Evolutionary conservation across 1,284 basidiomycete species (phyloP).

Genomic region (Rhodofomes roseus): DNA sequence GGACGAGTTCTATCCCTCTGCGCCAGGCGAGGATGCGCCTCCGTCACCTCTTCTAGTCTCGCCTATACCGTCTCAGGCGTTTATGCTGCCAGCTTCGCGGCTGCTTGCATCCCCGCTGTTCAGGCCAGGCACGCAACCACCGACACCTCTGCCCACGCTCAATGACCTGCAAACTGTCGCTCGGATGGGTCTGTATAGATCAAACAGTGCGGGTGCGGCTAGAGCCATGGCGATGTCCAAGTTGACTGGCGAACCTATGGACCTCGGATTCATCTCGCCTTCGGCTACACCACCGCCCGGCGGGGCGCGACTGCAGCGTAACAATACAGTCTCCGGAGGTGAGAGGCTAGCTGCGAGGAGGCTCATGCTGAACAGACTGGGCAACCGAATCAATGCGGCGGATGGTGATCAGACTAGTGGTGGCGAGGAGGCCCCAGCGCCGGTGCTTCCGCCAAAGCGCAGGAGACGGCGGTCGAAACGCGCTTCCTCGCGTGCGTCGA

Average conservation of each 20-base stretch:
- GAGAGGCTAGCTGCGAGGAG: conserved; percentile 68
- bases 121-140: conserved; percentile 60
- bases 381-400: conserved; percentile 58
- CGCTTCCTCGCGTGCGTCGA: conserved; percentile 46
- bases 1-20: conserved; percentile 48
- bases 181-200: conserved; percentile 58
- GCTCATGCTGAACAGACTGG: conserved; percentile 58
- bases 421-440: conserved; percentile 53
- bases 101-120: conserved; percentile 42
- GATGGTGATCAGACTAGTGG: conserved; percentile 62
- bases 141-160: conserved; percentile 66
- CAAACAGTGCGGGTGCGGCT: conserved; percentile 67
- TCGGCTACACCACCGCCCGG: conserved; percentile 46
- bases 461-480: conserved; percentile 57
- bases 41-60: conserved; percentile 51
- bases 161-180: conserved; percentile 54
- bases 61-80: conserved; percentile 56
- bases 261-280: conserved; percentile 31
- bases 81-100: conserved; percentile 48
- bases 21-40: conserved; percentile 37
- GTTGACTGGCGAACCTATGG: conserved; percentile 61
- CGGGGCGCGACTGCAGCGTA: conserved; percentile 52
- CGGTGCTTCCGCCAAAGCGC: conserved; percentile 43
- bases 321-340: conserved; percentile 76
- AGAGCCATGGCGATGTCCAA: conserved; percentile 73